Base-by-base conservation (phyloP, 176 grass and related monocot genomes). In the Avena sativa region DNA sequence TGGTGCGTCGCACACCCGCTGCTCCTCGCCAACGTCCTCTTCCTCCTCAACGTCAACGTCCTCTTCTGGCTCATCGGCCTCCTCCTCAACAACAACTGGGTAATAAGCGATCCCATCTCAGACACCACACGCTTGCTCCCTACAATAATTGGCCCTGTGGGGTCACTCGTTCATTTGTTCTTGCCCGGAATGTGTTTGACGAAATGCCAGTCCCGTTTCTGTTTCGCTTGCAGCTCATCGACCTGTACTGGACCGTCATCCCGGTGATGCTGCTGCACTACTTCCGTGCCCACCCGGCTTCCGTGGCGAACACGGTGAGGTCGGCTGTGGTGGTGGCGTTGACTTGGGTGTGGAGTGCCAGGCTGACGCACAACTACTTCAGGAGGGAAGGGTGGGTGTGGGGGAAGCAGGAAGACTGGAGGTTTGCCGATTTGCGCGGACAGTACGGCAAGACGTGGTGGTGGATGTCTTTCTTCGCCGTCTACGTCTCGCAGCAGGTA, bases 221-320 rank as follows among this genome's bases (percentile, higher is more conserved):
- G 20, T 47, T 38, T 10, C 10, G 20, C 6, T 23, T 80, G 88
- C 94, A 98, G 94, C 85, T 98, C 71, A 98, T 98, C 34, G 97
- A 98, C 79, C 80, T 94, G 71, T 98, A 98, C 77, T 98, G 97
- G 97, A 98, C 97, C 12, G 92, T 98, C 66, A 96, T 98, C 66
- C 97, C 97, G 5, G 90, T 98, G 84, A 88, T 98, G 85, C 85
- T 98, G 19, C 58, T 91, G 50, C 97, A 96, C 85, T 98, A 91
- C 80, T 98, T 90, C 89, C 53, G 82, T 4, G 85, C 71, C 38
- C 97, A 98, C 82, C 97, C 97, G 4, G 79, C 88, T n/a, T 82
- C 90, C 5, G 78, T 59, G 76, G 69, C 64, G 0, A 82, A 94
- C 75, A 0, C 83, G 0, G 71, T 2, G 28, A 94, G 97, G 58